Base-by-base conservation (phyloP, 2,329 filamentous ascomycete species). In the Atkinsonella texensis region DNA sequence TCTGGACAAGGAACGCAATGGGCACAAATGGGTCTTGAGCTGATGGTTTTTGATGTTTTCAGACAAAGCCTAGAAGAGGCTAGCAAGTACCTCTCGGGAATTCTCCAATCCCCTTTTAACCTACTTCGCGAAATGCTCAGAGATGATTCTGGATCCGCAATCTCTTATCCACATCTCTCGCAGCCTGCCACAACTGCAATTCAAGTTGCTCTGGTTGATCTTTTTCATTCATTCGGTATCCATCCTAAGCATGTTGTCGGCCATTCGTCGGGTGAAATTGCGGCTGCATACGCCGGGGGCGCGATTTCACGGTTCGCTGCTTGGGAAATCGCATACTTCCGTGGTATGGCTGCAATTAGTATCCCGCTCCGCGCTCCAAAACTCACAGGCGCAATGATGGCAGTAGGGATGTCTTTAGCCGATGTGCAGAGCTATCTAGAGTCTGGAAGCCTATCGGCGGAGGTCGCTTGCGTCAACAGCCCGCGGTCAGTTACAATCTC, bases 181-280 rank as follows among this genome's bases (percentile, higher is more conserved):
- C 71, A 74, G 52, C 68, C 70, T 4, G 65, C 68, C 3, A 72
- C 65, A 10, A 74, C 70, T 1, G 67, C 66, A 2, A 52, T 74
- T 12, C 71, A 74, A 40, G 56, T 73, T 28, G 71, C 70, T 3
- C 59, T 72, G 1, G 63, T 73, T 1, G 69, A 73, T 38, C 60
- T 74, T 4, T 56, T 73, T 4, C 49, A 51, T 9, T 63, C 64
- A 2, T 62, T 69, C 13, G 59, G 57, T 10, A 57, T 73, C 33
- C 48, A 44, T 1, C 67, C 70, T 2, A 54, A 53, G 6, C 57
- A 62, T 17, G 68, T 72, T 3, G 60, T 74, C 8, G 71, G 72
- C 0, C 72, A 75, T 54, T 74, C 72, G 0, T 74, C 71, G 1
- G 72, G 72, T 2, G 72, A 75, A 50, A 69, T 74, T 33, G 72